Conservation (phyloP, 2,329 filamentous ascomycete species). For the Colletotrichum euphorbiae region DNA sequence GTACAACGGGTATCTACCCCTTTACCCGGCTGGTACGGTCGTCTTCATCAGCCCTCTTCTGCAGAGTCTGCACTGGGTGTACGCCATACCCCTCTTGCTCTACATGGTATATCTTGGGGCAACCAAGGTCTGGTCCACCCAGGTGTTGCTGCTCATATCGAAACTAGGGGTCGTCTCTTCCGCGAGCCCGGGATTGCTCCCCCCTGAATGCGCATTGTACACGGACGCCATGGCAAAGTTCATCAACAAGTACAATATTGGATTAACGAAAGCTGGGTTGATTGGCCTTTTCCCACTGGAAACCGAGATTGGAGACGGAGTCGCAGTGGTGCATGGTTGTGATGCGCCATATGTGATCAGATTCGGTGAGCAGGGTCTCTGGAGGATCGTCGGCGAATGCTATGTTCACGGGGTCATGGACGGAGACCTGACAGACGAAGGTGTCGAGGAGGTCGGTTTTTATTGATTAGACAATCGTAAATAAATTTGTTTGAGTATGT, state of each 20-base stretch:
- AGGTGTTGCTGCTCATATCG: neutral
- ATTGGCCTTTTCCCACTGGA: conserved; percentile 8
- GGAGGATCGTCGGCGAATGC: neutral
- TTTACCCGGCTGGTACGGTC: neutral
- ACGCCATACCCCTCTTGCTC: neutral
- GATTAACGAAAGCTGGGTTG: neutral
- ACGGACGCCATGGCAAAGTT: neutral
- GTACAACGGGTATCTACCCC: neutral
- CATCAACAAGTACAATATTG: conserved; percentile 1
- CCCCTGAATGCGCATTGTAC: neutral
- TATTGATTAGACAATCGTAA: neutral
- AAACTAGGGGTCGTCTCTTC: neutral
- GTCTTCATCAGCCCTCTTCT: neutral
- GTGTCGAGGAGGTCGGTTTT: neutral
- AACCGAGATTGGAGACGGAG: neutral
- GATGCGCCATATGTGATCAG: conserved; percentile 13
- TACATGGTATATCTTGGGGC: neutral
- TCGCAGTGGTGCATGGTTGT: conserved; percentile 14
- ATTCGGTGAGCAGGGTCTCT: neutral
- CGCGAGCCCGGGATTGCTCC: neutral
- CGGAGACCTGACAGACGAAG: neutral
- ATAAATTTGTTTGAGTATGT: neutral
- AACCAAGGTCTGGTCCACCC: neutral
- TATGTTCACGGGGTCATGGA: conserved; percentile 27
- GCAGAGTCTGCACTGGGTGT: neutral